Evolutionary conservation across 805 yeast genomes (phyloP), one percentile per base, ranked within the genome.

Genomic region (Barnettozyma californica): DNA sequence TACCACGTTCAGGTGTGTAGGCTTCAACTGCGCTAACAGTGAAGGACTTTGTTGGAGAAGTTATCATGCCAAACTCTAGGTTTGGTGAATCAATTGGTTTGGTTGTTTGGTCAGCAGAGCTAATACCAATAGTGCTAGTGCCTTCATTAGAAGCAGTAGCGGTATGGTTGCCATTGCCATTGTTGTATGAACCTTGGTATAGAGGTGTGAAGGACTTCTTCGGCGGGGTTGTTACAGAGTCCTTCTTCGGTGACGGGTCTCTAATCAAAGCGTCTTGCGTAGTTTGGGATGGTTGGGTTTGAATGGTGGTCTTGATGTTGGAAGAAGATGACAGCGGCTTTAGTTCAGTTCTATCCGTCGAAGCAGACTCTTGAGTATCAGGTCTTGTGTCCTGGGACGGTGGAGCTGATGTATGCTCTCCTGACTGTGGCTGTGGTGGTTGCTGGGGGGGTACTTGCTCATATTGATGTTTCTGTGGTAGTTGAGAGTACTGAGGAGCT

Each of bases 1-100:
- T 51, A 5, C 83, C 83, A 35, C 86, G 62, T 52, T 80, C 86
- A 2, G 86, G 86, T 0, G 87, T 81, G 54, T 77, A 78, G 5
- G 84, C 83, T 55, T 81, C 86, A 53, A 78, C 62, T n/a, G 81
- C 77, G 27, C 74, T 70, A 2, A 73, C 68, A 43, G 73, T 71
- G 53, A 68, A 73, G 7, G 76, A 69, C 50, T 75, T 75, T 1
- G 68, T 62, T 13, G 77, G 76, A 45, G 60, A 52, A 48, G 65
- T 39, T 10, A 57, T 53, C 53, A 58, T 47, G 9, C 59, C 60
- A 41, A 53, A 56, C n/a, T 56, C 62, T 49, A 51, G 41, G 47
- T 53, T 53, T 14, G 56, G 39, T 35, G 38, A 35, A 8, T 53
- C 43, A 10, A 40, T 14, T 26, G 27, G 26, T 19, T 49, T 45